Evolutionary conservation across 768 basidiomycete genomes (phyloP).

Genomic region (Tubosaeta brunneosetosa): DNA sequence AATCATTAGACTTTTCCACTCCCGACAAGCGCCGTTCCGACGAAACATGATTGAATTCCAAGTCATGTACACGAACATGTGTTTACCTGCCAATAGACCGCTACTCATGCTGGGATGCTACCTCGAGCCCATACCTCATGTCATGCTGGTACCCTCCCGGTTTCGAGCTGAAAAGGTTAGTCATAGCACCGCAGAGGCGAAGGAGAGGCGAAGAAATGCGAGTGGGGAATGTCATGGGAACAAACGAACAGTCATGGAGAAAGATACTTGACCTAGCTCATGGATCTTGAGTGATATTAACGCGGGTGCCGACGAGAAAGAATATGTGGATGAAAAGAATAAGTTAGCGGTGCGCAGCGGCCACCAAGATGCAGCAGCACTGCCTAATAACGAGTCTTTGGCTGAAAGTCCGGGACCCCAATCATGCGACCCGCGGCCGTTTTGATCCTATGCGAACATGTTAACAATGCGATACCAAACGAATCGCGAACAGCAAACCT

Average conservation of each 20-base stretch:
- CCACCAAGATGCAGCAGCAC: neutral
- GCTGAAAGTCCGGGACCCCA: neutral
- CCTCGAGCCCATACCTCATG: constrained; percentile 1
- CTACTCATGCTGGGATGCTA: neutral
- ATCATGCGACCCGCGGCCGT: constrained; percentile 39
- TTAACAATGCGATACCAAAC: neutral
- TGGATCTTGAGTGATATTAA: constrained; percentile 12
- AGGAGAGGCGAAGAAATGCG: neutral
- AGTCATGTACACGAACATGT: constrained; percentile 4
- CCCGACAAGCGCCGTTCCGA: constrained; percentile 8
- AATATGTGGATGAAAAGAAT: constrained; percentile 17
- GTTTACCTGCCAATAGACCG: constrained; percentile 2
- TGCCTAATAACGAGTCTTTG: neutral
- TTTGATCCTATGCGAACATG: constrained; percentile 37
- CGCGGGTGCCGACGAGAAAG: constrained; percentile 1
- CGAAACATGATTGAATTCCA: constrained; percentile 1
- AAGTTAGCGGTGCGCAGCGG: constrained; percentile 25
- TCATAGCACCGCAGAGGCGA: constrained; percentile 11
- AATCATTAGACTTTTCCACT: neutral
- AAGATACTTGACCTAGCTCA: constrained; percentile 29
- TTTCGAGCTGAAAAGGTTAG: constrained; percentile 31
- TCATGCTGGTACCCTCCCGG: constrained; percentile 3
- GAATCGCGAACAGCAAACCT: constrained; percentile 31
- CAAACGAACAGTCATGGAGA: constrained; percentile 1
- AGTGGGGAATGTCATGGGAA: neutral